Base-by-base conservation (phyloP, 2,329 filamentous ascomycete species). In the Emergomyces pasteurianus region DNA sequence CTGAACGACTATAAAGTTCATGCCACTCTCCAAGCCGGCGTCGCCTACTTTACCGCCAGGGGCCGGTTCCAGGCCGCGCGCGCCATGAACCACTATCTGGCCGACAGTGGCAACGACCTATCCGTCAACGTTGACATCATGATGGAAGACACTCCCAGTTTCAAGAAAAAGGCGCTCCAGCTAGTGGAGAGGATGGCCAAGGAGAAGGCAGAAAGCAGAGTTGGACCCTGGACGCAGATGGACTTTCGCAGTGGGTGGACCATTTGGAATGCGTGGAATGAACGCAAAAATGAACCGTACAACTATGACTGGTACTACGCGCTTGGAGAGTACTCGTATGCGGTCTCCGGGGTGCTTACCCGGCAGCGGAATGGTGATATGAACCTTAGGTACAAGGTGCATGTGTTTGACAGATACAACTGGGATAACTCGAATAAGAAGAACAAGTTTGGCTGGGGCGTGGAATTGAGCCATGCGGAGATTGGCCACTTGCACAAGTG, bases 401-500 rank as follows among this genome's bases (percentile, higher is more conserved):
- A 58, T 47, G 18, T 46, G 36, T 58, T 58, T 47, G 55, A 58
- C 42, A 38, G 55, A n/a, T 58, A 58, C 23, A 58, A 58, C 23
- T 58, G 55, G 55, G 55, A 58, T 21, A 47, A 46, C 14, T 58
- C 55, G 28, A 46, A 58, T 21, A 58, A 58, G 28, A 58, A 34
- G 21, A 58, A 58, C 34, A 23, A 23, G 26, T 46, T 58, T 34
- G 55, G 55, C 21, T 58, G 38, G 38, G 55, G 55, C 1, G 14
- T 42, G 14, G 21, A 46, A 8, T 47, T 58, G 40, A 58, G 40
- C 55, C 55, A 58, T 58, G 38, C 36, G 40, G 55, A 58, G 40
- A 58, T 58, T 58, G 55, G 55, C 14, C 55, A 58, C 47, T 31
- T 58, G 40, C 55, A 58, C 7, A 46, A 58, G 23, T 58, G 55